Evolutionary conservation across 371 early-diverging fungal genomes (phyloP).

Genomic region (Mucor piriformis): DNA sequence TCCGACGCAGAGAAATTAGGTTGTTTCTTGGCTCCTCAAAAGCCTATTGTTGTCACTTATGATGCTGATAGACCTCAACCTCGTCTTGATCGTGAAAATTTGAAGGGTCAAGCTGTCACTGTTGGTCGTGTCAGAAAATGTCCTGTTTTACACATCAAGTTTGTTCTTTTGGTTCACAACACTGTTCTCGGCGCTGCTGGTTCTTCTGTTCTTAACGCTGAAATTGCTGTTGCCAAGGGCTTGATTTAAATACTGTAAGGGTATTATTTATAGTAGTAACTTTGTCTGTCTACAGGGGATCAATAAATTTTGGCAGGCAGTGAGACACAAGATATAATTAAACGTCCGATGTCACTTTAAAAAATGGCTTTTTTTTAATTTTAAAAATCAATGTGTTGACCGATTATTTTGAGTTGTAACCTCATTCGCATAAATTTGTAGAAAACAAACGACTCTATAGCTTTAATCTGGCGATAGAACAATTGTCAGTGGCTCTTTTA

Average conservation of each 20-base stretch:
- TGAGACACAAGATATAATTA: too few relatives aligned
- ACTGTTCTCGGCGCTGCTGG: conserved; percentile 97
- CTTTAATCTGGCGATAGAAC: too few relatives aligned
- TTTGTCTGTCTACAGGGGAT: too few relatives aligned
- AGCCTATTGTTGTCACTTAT: conserved; percentile 74
- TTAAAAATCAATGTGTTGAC: too few relatives aligned
- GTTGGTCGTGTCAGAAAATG: conserved; percentile 89
- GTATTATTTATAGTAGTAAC: too few relatives aligned
- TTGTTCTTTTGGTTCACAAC: conserved; percentile 91
- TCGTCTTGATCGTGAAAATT: conserved; percentile 85
- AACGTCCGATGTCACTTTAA: too few relatives aligned
- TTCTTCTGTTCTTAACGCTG: conserved; percentile 93
- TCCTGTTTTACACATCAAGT: conserved; percentile 86
- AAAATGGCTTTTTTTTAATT: too few relatives aligned
- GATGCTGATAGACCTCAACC: conserved; percentile 93
- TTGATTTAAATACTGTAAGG: conserved; percentile 42
- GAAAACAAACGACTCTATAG: too few relatives aligned
- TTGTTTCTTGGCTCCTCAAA: conserved; percentile 80
- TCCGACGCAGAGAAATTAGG: conserved; percentile 77
- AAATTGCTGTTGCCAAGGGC: conserved; percentile 84
- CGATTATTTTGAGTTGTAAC: too few relatives aligned
- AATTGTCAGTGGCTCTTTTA: too few relatives aligned
- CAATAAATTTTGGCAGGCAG: too few relatives aligned
- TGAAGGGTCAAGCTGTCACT: conserved; percentile 86
- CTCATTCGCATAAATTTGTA: too few relatives aligned